Percentiles rank a stretch among this genome's conserved stretches.
Evolutionary conservation across 352 stramenopile genomes (phyloP).

Genomic region (Peronospora belbahrii): DNA sequence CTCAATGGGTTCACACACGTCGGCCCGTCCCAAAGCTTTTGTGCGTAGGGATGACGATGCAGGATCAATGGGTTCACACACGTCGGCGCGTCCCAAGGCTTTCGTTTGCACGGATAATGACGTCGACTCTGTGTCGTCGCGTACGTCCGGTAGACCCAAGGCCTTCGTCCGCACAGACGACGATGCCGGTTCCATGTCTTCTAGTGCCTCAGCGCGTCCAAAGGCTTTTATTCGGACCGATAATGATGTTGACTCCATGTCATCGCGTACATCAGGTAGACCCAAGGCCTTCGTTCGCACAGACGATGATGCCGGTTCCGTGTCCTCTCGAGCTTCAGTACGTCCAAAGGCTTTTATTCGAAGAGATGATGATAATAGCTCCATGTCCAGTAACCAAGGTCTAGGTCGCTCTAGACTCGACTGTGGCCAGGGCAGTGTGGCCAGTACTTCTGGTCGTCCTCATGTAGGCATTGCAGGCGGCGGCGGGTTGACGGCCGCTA

Average conservation of each 20-base stretch:
- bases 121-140: neutral
- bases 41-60: no score
- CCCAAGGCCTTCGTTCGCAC: constrained; percentile 24
- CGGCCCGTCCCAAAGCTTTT: no score
- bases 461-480: constrained; percentile 28
- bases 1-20: constrained; percentile 25
- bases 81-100: constrained; percentile 15
- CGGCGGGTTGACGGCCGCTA: constrained; percentile 29
- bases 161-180: no score
- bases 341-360: constrained; percentile 25
- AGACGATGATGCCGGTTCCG: constrained; percentile 27
- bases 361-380: constrained; percentile 20
- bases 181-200: neutral
- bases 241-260: constrained; percentile 23
- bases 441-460: constrained; percentile 14
- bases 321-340: constrained; percentile 17
- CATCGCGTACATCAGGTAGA: constrained; percentile 16
- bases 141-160: constrained; percentile 12
- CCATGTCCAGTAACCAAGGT: constrained; percentile 27
- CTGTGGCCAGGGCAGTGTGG: constrained; percentile 12
- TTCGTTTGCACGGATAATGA: constrained; percentile 30
- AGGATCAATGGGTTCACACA: constrained; percentile 14
- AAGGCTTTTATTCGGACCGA: constrained; percentile 24
- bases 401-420: constrained; percentile 12
- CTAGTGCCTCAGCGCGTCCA: constrained; percentile 10